These are phyloP conservation scores for Phytophthora syringae DNA, from an alignment of 352 stramenopile species.

Conservation along the genomic window DNA sequence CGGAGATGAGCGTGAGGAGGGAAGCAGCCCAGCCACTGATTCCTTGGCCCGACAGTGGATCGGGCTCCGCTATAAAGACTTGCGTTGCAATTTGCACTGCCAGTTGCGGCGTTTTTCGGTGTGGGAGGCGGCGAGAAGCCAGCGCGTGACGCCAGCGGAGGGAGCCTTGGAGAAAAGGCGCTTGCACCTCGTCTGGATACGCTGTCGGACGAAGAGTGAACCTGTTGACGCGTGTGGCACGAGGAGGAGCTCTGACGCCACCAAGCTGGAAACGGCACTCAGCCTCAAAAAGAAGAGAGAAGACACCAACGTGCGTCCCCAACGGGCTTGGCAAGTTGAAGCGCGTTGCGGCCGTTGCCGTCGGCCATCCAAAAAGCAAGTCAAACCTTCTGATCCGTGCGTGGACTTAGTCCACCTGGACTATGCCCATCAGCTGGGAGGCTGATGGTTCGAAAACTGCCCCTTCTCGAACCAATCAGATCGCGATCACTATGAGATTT, in stretches of 20 bases:
- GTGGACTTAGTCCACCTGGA: no score
- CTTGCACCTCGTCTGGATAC: not conserved
- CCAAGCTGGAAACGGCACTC: not conserved
- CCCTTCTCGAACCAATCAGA: slow-evolving; percentile 28
- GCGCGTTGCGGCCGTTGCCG: not conserved
- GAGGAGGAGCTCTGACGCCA: slow-evolving; percentile 14
- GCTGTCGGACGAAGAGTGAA: not conserved
- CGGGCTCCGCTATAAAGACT: no score
- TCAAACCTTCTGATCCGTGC: slow-evolving; percentile 28
- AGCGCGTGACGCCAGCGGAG: slow-evolving; percentile 30
- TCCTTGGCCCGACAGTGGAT: slow-evolving; percentile 16
- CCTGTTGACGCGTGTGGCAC: no score
- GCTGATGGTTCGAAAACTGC: slow-evolving; percentile 15
- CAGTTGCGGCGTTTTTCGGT: slow-evolving; percentile 3
- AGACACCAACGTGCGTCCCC: no score
- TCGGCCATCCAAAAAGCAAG: slow-evolving; percentile 14
- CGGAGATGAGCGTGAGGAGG: slow-evolving; percentile 11
- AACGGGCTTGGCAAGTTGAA: no score
- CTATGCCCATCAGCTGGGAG: slow-evolving; percentile 7
- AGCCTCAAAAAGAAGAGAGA: slow-evolving; percentile 15
- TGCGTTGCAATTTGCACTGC: not conserved
- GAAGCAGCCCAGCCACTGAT: slow-evolving; percentile 1
- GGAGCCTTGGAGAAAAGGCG: slow-evolving; percentile 32
- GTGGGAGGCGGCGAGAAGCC: slow-evolving; percentile 18
- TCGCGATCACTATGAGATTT: not conserved